Evolutionary conservation across 2,329 filamentous ascomycete genomes (phyloP).

Genomic region (Thelonectria rubi): DNA sequence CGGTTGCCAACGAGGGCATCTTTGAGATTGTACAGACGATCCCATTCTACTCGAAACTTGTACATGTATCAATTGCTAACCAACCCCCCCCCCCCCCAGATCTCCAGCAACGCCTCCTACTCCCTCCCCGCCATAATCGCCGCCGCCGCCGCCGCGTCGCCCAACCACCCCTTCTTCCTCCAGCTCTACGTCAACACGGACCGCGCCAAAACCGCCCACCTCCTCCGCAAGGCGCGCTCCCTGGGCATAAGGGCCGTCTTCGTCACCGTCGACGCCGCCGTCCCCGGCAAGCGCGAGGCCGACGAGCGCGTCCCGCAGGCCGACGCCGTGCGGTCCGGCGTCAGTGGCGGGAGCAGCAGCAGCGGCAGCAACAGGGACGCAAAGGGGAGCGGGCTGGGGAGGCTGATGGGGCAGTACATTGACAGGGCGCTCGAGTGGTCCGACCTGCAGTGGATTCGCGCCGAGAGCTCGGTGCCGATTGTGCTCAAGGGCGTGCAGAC

Average conservation of each 20-base stretch:
- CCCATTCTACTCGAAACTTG: neutral
- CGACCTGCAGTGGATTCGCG: conserved; percentile 62
- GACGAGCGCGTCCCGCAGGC: conserved; percentile 62
- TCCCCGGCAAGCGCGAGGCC: conserved; percentile 64
- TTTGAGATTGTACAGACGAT: conserved; percentile 36
- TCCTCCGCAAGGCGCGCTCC: conserved; percentile 51
- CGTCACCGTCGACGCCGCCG: conserved; percentile 65
- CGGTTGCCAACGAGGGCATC: conserved; percentile 40
- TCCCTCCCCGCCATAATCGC: conserved; percentile 38
- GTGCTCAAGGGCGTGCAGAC: conserved; percentile 66
- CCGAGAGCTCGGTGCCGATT: conserved; percentile 57
- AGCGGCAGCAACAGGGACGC: conserved; percentile 56
- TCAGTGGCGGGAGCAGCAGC: conserved; percentile 46
- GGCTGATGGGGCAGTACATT: conserved; percentile 61
- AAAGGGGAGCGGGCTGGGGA: conserved; percentile 62
- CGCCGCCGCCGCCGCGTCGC: conserved; percentile 37
- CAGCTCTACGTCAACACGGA: conserved; percentile 65
- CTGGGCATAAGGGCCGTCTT: conserved; percentile 62
- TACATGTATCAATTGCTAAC: too few relatives aligned
- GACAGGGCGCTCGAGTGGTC: conserved; percentile 62
- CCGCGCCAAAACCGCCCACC: conserved; percentile 56
- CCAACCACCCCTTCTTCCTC: conserved; percentile 40
- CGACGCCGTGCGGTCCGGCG: conserved; percentile 50
- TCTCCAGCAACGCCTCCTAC: conserved; percentile 42
- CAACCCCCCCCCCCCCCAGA: conserved; percentile 11